Conservation (phyloP, 768 basidiomycete species). For the Suillus luteus region DNA sequence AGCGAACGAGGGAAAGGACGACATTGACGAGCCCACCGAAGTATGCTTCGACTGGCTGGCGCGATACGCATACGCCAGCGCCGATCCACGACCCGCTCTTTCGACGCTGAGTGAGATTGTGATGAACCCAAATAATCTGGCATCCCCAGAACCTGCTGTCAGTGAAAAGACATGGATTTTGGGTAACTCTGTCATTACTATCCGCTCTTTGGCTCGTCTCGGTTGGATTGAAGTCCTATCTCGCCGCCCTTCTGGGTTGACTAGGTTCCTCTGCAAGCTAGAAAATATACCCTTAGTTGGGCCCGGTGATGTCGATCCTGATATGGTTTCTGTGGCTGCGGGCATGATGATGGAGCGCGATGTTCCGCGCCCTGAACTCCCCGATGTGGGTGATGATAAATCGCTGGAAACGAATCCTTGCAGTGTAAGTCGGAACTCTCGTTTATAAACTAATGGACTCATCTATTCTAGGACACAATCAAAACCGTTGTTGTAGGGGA, state of each 20-base stretch:
- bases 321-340: conserved; percentile 70
- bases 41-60: conserved; percentile 99
- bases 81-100: conserved; percentile 85
- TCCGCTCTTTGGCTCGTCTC: conserved; percentile 66
- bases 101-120: conserved; percentile 81
- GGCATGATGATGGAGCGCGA: conserved; percentile 72
- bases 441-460: not conserved
- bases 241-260: conserved; percentile 86
- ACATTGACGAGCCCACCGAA: conserved; percentile 87
- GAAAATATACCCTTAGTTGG: conserved; percentile 90
- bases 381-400: conserved; percentile 16
- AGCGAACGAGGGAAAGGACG: conserved; percentile 73
- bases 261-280: conserved; percentile 78
- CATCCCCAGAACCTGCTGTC: conserved; percentile 40
- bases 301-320: conserved; percentile 82
- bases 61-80: conserved; percentile 90
- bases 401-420: not conserved
- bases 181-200: conserved; percentile 83
- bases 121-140: conserved; percentile 51
- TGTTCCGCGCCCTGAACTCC: conserved; percentile 34
- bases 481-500: conserved; percentile 11
- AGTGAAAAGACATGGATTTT: conserved; percentile 82
- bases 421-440: conserved; percentile 1
- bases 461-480: conserved; percentile 7
- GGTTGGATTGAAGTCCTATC: conserved; percentile 91